Evolutionary conservation across 441 rosid genomes (phyloP).

Genomic region (Pelargonium cotyledonis): DNA sequence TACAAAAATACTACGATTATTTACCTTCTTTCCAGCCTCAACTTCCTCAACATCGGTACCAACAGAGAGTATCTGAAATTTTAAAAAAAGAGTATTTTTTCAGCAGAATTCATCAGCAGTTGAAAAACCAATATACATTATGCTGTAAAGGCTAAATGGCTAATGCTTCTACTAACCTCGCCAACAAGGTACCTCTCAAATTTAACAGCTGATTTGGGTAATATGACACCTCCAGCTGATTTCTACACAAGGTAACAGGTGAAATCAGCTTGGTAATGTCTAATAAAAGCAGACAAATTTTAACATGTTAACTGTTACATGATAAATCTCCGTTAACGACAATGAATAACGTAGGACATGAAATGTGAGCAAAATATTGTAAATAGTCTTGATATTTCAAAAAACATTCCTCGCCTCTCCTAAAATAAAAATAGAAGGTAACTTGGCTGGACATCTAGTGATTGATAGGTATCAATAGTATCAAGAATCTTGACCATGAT

Average conservation of each 20-base stretch:
- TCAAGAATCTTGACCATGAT: too few species aligned
- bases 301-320: not conserved
- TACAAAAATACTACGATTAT: not conserved
- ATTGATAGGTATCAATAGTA: too few species aligned
- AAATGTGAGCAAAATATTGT: too few species aligned
- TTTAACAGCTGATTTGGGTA: conserved; percentile 85
- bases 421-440: too few species aligned
- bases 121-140: not conserved
- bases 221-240: conserved; percentile 81
- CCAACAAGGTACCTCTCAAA: conserved; percentile 81
- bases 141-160: not conserved
- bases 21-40: conserved; percentile 68
- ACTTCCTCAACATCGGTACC: conserved; percentile 59
- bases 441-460: too few species aligned
- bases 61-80: conserved; percentile 48
- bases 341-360: too few species aligned
- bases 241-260: conserved; percentile 34
- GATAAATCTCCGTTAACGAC: too few species aligned
- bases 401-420: too few species aligned
- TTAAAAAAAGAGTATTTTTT: not conserved
- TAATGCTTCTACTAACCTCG: conserved; percentile 46
- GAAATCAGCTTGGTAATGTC: conserved; percentile 6
- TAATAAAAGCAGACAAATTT: not conserved
- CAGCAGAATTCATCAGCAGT: not conserved
- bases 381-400: too few species aligned